Percentiles rank a stretch among this genome's conserved stretches.
phyloP scores from a whole-genome alignment of 2,329 filamentous ascomycete genomes.

The Periconia sp. region DNA sequence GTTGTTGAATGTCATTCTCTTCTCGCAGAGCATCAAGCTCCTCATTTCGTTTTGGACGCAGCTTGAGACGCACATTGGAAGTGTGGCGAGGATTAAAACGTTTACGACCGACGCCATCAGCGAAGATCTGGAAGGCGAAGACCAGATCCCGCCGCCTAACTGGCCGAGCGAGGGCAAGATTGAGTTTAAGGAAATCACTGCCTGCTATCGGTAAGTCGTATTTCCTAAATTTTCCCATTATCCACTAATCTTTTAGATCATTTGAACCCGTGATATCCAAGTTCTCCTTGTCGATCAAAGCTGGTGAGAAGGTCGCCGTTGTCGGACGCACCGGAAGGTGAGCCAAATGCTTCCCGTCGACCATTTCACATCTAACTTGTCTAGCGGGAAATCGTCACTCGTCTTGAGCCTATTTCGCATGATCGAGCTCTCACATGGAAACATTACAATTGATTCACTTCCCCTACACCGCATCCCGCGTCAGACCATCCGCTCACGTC shows the following conservation, averaged over 20 bases:
- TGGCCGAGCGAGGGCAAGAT: constrained; percentile 54
- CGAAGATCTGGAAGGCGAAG: constrained; percentile 61
- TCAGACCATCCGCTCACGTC: constrained; percentile 52
- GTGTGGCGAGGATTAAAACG: constrained; percentile 61
- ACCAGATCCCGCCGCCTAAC: constrained; percentile 42
- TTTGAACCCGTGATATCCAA: constrained; percentile 50
- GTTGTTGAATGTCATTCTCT: constrained; percentile 60
- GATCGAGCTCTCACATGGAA: constrained; percentile 52
- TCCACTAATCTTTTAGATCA: constrained; percentile 15
- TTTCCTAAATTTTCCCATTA: not conserved
- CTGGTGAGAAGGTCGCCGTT: constrained; percentile 58
- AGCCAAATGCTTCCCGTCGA: constrained; percentile 9
- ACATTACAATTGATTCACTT: constrained; percentile 55
- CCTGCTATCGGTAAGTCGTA: constrained; percentile 49
- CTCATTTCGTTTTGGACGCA: constrained; percentile 62
- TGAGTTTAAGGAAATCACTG: constrained; percentile 52
- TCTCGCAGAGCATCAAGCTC: constrained; percentile 59
- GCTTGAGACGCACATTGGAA: constrained; percentile 64
- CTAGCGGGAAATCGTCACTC: constrained; percentile 59
- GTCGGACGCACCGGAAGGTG: constrained; percentile 61
- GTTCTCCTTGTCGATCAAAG: constrained; percentile 53
- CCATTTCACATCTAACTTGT: constrained; percentile 14
- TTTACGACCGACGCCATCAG: constrained; percentile 54
- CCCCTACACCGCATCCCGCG: constrained; percentile 54
- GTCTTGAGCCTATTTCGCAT: constrained; percentile 58